Conservation (phyloP, 192 early-diverging fungal genomes). For the Podila verticillata region DNA sequence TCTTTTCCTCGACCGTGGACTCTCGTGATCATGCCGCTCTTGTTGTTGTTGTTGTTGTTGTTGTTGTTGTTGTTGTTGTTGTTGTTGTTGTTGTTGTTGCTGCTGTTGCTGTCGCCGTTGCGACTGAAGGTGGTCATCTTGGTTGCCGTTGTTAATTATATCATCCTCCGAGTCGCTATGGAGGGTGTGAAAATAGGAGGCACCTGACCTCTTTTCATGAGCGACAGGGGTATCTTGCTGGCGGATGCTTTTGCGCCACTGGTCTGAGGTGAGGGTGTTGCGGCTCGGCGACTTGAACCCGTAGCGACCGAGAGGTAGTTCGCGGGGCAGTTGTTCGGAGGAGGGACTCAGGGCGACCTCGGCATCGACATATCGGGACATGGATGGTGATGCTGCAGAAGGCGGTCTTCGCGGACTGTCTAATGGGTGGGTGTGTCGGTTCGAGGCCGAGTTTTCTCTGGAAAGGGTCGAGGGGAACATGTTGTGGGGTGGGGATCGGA, state of each 20-base stretch:
- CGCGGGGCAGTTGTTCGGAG: neutral
- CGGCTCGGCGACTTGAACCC: neutral
- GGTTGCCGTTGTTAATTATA: neutral
- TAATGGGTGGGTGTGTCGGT: neutral
- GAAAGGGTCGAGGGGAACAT: neutral
- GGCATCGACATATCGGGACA: conserved; percentile 16
- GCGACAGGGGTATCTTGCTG: conserved; percentile 1
- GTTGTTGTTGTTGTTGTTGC: neutral
- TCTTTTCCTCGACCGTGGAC: neutral
- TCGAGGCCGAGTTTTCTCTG: neutral
- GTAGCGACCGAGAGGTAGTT: neutral
- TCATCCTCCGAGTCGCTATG: neutral
- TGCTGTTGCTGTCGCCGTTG: neutral
- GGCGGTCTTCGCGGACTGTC: neutral
- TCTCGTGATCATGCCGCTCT: neutral
- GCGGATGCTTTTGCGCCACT: conserved; percentile 3
- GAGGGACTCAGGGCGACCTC: conserved; percentile 8
- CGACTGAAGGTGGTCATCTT: neutral
- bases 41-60: neutral
- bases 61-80: neutral
- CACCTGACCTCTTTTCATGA: neutral
- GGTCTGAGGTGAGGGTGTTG: neutral
- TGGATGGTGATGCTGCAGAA: neutral
- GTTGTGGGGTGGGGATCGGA: conserved; percentile 9
- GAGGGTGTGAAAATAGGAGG: neutral